Evolutionary conservation across 1,284 basidiomycete species (phyloP).

Genomic region (Austroboletus novae-zelandiae): DNA sequence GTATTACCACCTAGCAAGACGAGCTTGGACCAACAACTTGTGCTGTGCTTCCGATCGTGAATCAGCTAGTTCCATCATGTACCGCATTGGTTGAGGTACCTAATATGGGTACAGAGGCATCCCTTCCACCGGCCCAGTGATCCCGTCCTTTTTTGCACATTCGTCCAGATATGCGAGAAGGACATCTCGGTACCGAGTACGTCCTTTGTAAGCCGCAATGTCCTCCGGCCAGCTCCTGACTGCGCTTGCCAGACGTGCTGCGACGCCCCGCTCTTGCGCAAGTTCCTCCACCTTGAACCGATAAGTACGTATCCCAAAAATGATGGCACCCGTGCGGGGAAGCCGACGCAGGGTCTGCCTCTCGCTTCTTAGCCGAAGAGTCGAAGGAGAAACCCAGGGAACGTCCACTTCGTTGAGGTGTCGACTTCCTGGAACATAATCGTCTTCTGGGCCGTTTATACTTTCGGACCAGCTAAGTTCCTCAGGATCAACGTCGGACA

Average conservation of each 20-base stretch:
- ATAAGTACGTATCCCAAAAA: constrained; percentile 80
- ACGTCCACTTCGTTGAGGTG: constrained; percentile 19
- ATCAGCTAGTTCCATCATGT: no score
- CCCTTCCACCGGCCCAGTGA: constrained; percentile 10
- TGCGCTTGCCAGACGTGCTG: constrained; percentile 65
- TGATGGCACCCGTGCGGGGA: constrained; percentile 61
- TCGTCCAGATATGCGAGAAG: constrained; percentile 51
- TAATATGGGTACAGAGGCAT: constrained; percentile 23
- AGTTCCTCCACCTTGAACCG: constrained; percentile 59
- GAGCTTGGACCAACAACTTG: background rate
- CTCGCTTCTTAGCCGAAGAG: constrained; percentile 63
- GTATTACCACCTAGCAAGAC: background rate
- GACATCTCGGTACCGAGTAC: constrained; percentile 43
- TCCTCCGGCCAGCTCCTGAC: constrained; percentile 70
- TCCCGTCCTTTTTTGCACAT: constrained; percentile 36
- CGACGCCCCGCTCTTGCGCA: constrained; percentile 59
- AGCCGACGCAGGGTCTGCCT: constrained; percentile 72
- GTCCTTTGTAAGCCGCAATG: constrained; percentile 62
- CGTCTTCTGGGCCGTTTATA: constrained; percentile 65
- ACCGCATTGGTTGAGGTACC: background rate
- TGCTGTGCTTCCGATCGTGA: background rate
- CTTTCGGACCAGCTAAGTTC: constrained; percentile 67
- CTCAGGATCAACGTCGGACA: constrained; percentile 49
- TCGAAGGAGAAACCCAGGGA: constrained; percentile 38
- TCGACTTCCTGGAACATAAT: constrained; percentile 39